Evolutionary conservation across 1,284 basidiomycete genomes (phyloP).

Genomic region (Rhodotorula sp.): DNA sequence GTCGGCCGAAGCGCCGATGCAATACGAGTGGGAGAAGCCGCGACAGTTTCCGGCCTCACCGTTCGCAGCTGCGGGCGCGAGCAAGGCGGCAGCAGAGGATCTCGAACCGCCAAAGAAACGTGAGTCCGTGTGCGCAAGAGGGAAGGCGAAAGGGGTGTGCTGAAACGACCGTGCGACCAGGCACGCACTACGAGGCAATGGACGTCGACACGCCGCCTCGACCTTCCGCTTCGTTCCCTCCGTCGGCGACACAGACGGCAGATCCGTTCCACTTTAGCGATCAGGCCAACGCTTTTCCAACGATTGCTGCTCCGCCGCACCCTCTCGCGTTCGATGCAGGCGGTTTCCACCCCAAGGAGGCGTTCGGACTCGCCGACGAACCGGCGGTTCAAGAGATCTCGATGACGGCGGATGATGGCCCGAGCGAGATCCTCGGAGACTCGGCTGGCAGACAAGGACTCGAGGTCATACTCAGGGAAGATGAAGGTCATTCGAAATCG

Average conservation of each 20-base stretch:
- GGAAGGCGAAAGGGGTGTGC: neutral
- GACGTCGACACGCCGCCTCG: slow-evolving; percentile 40
- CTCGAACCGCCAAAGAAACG: slow-evolving; percentile 33
- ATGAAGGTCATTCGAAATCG: neutral
- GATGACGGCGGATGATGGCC: slow-evolving; percentile 15
- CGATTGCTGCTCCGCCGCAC: neutral
- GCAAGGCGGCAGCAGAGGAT: neutral
- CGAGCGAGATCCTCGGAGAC: neutral
- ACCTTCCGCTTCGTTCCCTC: slow-evolving; percentile 12
- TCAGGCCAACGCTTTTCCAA: neutral
- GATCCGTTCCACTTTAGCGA: slow-evolving; percentile 23
- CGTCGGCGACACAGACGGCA: slow-evolving; percentile 11
- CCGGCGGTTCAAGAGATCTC: slow-evolving; percentile 17
- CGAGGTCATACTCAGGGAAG: neutral
- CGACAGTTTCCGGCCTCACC: slow-evolving; percentile 20
- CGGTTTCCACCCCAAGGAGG: slow-evolving; percentile 16
- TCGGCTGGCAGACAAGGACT: slow-evolving; percentile 3
- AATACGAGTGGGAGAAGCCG: slow-evolving; percentile 38
- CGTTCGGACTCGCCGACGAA: slow-evolving; percentile 23
- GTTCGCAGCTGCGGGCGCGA: slow-evolving; percentile 3
- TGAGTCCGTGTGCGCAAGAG: neutral
- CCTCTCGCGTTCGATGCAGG: slow-evolving; percentile 21
- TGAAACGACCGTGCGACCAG: slow-evolving; percentile 6
- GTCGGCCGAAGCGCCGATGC: slow-evolving; percentile 39
- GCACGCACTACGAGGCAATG: slow-evolving; percentile 41